Conservation (phyloP, 306 rosid genomes). For the Medicago truncatula region MtrunA17r5.0-ANR NC_053042.1:14811501-14812000, state of each 20-base stretch:
- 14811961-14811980: too few species aligned
- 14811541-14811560: background rate
- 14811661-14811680: background rate
- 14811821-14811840: too few species aligned
- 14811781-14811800: background rate
- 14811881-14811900: too few species aligned
- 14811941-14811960: too few species aligned
- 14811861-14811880: too few species aligned
- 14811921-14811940: too few species aligned
- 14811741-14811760: background rate
- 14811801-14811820: too few species aligned
- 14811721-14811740: conserved; percentile 1
- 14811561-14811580: background rate
- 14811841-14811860: too few species aligned
- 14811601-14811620: background rate
- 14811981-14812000: too few species aligned
- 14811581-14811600: background rate
- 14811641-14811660: conserved; percentile 7
- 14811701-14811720: background rate
- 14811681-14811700: background rate
- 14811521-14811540: background rate
- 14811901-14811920: too few species aligned
- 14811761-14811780: background rate
- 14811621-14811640: background rate
- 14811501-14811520: background rate